Base-by-base conservation (phyloP, 2,329 filamentous ascomycete genomes). In the Blastomyces parvus region DNA sequence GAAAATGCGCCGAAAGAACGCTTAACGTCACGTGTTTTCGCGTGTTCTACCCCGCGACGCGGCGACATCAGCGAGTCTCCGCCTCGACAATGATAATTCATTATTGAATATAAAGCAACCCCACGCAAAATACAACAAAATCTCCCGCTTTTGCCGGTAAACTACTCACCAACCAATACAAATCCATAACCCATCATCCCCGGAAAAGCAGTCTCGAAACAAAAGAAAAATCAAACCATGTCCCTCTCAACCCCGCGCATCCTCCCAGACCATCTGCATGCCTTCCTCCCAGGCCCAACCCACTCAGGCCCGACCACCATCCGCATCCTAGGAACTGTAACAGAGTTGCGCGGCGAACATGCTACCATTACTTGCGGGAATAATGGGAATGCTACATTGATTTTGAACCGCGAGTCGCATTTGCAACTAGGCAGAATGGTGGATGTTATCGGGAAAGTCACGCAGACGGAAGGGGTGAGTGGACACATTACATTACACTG, bases 251-350 rank as follows among this genome's bases (percentile, higher is more conserved):
- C 91, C 59, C 93, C 94, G 38, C 91, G 94, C 75, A 86, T 97
- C 74, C 90, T 89, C 58, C 88, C 89, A 61, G 79, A 83, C 50
- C 89, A 93, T 77, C 88, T 97, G 64, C 85, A 91, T 73, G 82
- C 82, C 78, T 82, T 86, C 68, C 81, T 82, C 68, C 83, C 74
- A 57, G 70, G 69, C 63, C 63, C 70, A 33, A 69, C 66, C 63
- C 66, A 69, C 38, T 69, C 70, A 63, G 76, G 78, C 59, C 77
- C 83, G 72, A 79, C 85, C 67, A 89, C 89, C 66, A 89, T 97
- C 66, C 91, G 91, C 70, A 81, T 97, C 62, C 82, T 96, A 5
- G 94, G 94, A 70, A 91, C 88, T 70, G 91, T 97, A 57, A 84
- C 85, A 3, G 87, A 94, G 70, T 81, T 97, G 30, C 87, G 87